Conservation (phyloP, 108 stramenopile species). For the Nitzschia palea region DNA sequence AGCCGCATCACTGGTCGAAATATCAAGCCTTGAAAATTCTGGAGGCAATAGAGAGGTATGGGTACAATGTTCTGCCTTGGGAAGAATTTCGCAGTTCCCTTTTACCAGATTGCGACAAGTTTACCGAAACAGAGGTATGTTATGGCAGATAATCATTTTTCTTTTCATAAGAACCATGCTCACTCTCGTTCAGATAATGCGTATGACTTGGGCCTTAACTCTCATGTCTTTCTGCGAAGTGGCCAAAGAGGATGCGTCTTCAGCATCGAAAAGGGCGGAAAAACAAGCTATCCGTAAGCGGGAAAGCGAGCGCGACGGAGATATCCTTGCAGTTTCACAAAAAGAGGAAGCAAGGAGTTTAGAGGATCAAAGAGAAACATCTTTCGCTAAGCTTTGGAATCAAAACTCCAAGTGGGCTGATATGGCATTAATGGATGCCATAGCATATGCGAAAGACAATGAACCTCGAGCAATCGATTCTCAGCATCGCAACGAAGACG, state of each 20-base stretch:
- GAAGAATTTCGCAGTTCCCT: slow-evolving; percentile 36
- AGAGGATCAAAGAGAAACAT: neutral
- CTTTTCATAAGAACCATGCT: neutral
- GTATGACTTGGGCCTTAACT: slow-evolving; percentile 73
- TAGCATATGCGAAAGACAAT: slow-evolving; percentile 38
- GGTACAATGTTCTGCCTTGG: slow-evolving; percentile 63
- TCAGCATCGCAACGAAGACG: neutral
- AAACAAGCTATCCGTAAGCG: slow-evolving; percentile 37
- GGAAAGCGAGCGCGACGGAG: slow-evolving; percentile 26
- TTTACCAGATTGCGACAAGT: slow-evolving; percentile 1
- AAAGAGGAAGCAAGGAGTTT: neutral
- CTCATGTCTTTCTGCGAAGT: slow-evolving; percentile 60
- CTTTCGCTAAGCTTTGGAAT: slow-evolving; percentile 34
- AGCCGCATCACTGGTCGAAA: slow-evolving; percentile 42
- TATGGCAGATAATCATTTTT: neutral
- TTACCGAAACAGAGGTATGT: slow-evolving; percentile 22
- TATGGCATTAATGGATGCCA: slow-evolving; percentile 45
- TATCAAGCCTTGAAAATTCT: slow-evolving; percentile 55
- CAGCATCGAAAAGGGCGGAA: slow-evolving; percentile 34
- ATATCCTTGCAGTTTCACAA: slow-evolving; percentile 20
- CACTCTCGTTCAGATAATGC: slow-evolving; percentile 42
- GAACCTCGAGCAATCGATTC: slow-evolving; percentile 25
- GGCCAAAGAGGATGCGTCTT: slow-evolving; percentile 51
- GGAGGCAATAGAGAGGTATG: slow-evolving; percentile 45
- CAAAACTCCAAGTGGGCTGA: slow-evolving; percentile 39